phyloP scores from a whole-genome alignment of 257 asterid genomes.

The Capsicum rhomboideum region DNA sequence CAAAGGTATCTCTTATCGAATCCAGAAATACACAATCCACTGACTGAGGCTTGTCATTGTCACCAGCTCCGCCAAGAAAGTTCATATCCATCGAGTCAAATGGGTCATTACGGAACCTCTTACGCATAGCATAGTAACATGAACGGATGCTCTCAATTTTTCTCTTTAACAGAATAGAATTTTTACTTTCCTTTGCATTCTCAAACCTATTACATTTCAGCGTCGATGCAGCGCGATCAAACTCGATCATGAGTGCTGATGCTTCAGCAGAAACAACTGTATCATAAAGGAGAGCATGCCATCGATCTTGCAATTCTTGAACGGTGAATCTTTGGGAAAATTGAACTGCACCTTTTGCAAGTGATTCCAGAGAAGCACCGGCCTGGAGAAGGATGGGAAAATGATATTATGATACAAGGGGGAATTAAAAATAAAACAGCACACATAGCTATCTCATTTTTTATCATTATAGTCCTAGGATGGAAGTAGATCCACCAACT shows the following conservation, averaged over 20 bases:
- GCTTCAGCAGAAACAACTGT: constrained; percentile 52
- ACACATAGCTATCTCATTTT: not conserved
- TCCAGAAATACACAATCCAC: constrained; percentile 17
- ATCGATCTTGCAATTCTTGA: constrained; percentile 61
- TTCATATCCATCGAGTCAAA: constrained; percentile 22
- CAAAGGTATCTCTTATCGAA: constrained; percentile 23
- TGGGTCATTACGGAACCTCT: constrained; percentile 49
- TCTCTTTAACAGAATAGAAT: constrained; percentile 39
- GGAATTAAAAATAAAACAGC: not conserved
- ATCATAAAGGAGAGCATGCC: constrained; percentile 84
- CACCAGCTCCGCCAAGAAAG: constrained; percentile 23
- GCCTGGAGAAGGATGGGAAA: constrained; percentile 30
- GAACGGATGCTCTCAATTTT: constrained; percentile 44
- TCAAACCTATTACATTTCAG: constrained; percentile 25
- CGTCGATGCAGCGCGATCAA: constrained; percentile 26
- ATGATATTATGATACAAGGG: not conserved
- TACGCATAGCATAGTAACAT: constrained; percentile 55
- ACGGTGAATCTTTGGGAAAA: constrained; percentile 58
- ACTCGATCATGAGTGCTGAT: constrained; percentile 41
- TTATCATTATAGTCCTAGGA: not conserved
- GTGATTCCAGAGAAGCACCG: constrained; percentile 85
- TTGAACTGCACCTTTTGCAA: constrained; percentile 77
- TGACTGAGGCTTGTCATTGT: constrained; percentile 11
- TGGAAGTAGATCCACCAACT: not conserved
- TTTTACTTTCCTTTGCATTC: constrained; percentile 21